Percentiles rank a stretch among this genome's conserved stretches.
Conservation (phyloP, 176 grass and related monocot genomes). For the Raddia guianensis region DNA sequence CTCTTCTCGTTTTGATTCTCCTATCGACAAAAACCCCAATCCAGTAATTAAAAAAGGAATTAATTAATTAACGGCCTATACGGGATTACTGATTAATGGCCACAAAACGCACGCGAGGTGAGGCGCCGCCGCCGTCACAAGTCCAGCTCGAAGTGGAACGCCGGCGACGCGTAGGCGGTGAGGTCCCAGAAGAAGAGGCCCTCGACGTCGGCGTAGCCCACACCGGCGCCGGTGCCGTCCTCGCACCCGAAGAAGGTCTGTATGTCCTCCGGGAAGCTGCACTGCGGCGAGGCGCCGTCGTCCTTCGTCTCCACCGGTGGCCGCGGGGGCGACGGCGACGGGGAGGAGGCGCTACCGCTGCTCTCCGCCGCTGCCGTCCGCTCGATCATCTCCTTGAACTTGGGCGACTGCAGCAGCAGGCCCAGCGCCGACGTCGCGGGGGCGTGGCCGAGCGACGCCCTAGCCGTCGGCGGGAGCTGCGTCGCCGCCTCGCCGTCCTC, state of each 20-base stretch:
- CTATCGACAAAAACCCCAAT: constrained; percentile 46
- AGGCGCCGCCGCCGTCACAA: constrained; percentile 36
- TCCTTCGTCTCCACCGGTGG: constrained; percentile 24
- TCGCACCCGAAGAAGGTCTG: constrained; percentile 88
- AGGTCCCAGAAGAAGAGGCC: constrained; percentile 80
- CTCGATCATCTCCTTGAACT: constrained; percentile 86
- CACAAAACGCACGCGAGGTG: not conserved
- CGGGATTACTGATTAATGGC: not conserved
- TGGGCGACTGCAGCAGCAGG: constrained; percentile 61
- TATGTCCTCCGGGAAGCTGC: constrained; percentile 86
- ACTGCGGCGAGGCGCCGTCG: constrained; percentile 41
- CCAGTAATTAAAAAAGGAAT: not conserved
- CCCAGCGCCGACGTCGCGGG: constrained; percentile 52
- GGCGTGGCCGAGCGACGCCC: constrained; percentile 15
- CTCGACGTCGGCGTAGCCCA: constrained; percentile 51
- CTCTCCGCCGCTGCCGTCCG: constrained; percentile 45
- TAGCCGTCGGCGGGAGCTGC: constrained; percentile 28
- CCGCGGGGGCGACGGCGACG: constrained; percentile 28
- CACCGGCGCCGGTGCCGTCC: constrained; percentile 31
- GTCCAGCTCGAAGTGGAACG: constrained; percentile 75
- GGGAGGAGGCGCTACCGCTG: constrained; percentile 39
- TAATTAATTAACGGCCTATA: constrained; percentile 24
- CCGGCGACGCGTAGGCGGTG: constrained; percentile 53
- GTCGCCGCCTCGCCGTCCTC: constrained; percentile 20
- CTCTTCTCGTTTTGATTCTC: constrained; percentile 23